Evolutionary conservation across 306 rosid species (phyloP), one percentile per base, ranked within the genome.

Genomic region (Cercis canadensis): DNA sequence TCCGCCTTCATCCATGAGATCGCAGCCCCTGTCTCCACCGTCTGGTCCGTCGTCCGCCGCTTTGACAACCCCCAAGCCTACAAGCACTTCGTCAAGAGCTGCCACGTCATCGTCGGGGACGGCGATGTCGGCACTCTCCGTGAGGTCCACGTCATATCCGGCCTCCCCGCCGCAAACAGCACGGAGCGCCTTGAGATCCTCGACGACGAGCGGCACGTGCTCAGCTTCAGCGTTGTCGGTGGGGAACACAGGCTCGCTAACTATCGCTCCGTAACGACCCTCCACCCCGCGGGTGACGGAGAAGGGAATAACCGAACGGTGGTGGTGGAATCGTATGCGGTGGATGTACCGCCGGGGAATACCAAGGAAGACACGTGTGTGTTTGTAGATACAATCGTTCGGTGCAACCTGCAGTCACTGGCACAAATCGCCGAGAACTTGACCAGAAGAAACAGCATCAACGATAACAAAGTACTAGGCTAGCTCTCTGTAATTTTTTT

Each of bases 41-140:
- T 95, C 3, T 95, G 99, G 99, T 85, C 99, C 40, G 92, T 95
- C 29, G 91, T 95, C 43, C 88, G 99, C 2, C 96, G 99, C 18
- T 95, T 95, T 87, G 99, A 95, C 77, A 86, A 87, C 59, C 99
- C 99, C 0, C 99, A 95, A 31, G 99, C 89, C 8, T 95, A 95
- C 80, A 95, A 95, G 50, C 80, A 91, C 87, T 95, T 95, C 75
- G 87, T 95, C 24, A 91, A 95, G 79, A 95, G 95, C 85, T 95
- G 99, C 82, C 76, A 87, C 77, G 88, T 95, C 74, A 80, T 91
- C 77, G 87, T 62, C 69, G 99, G 99, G 4, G 88, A 88, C 70
- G 99, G 99, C 34, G 71, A 81, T 43, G 97, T 95, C 6, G 99
- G 99, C 0, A 86, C 96, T 0, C 92, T 95, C 76, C 96, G 99